Conservation (phyloP, 208 protist genomes). For the Leishmania gerbilli region DNA sequence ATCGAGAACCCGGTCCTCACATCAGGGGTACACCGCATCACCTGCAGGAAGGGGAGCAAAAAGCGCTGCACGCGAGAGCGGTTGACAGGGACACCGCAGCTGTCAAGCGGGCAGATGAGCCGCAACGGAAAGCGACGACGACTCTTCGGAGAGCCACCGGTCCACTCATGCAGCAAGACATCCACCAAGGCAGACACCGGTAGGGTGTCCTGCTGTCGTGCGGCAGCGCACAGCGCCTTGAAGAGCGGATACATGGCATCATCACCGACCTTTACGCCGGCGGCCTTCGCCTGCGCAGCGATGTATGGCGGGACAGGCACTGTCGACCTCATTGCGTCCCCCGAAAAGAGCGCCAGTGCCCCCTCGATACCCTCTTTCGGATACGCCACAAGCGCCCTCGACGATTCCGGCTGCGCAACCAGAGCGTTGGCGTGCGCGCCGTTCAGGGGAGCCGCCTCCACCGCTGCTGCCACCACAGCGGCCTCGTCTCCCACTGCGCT, state of each 20-base stretch:
- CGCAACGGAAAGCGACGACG: conserved; percentile 26
- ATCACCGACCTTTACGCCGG: conserved; percentile 18
- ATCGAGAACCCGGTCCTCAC: background rate
- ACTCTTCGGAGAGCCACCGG: conserved; percentile 36
- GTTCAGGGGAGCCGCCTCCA: background rate
- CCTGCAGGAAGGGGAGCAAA: conserved; percentile 30
- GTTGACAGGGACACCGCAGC: conserved; percentile 72
- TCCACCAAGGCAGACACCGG: conserved; percentile 27
- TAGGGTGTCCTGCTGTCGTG: conserved; percentile 5
- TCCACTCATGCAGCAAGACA: conserved; percentile 30
- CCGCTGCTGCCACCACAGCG: background rate
- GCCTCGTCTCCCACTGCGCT: background rate
- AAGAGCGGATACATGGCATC: conserved; percentile 21
- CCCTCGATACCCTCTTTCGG: conserved; percentile 8
- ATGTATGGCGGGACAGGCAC: conserved; percentile 8
- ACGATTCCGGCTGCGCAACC: background rate
- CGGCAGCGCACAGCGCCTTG: conserved; percentile 17
- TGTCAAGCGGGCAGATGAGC: conserved; percentile 51
- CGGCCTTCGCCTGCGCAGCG: conserved; percentile 12
- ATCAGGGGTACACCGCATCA: conserved; percentile 15
- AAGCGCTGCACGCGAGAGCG: conserved; percentile 30
- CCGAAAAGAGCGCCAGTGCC: conserved; percentile 8
- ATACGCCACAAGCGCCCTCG: background rate
- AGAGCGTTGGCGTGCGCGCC: background rate
- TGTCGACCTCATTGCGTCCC: background rate